phyloP scores from a whole-genome alignment of 768 basidiomycete species.

The Leccinum rimulosum region DNA sequence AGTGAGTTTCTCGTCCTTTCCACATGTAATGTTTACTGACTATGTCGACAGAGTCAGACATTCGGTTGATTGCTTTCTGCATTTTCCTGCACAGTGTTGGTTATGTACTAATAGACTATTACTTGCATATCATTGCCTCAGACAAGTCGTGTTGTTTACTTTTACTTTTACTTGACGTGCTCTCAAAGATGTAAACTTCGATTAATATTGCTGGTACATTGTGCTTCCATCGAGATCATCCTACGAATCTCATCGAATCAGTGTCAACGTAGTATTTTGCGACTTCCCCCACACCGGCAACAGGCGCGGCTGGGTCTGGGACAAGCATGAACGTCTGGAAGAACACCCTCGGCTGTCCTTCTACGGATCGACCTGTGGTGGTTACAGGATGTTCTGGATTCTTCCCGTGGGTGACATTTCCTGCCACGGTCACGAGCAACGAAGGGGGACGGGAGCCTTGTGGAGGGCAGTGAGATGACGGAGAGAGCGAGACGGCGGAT shows the following conservation, averaged over 20 bases:
- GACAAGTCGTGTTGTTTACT: background rate
- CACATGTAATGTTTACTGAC: slow-evolving; percentile 12
- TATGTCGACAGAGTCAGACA: slow-evolving; percentile 71
- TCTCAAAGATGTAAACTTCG: background rate
- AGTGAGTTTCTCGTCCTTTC: slow-evolving; percentile 36
- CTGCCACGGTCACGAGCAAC: slow-evolving; percentile 75
- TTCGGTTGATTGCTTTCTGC: slow-evolving; percentile 56
- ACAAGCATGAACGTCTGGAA: slow-evolving; percentile 85
- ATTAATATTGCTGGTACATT: background rate
- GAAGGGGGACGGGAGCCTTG: slow-evolving; percentile 77
- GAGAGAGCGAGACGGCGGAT: slow-evolving; percentile 5
- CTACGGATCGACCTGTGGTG: slow-evolving; percentile 48
- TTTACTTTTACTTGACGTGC: background rate
- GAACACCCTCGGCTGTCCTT: slow-evolving; percentile 82
- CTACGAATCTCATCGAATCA: slow-evolving; percentile 81
- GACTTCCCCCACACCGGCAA: slow-evolving; percentile 65
- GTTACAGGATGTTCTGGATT: slow-evolving; percentile 58
- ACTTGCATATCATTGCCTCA: slow-evolving; percentile 1
- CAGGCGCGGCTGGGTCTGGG: slow-evolving; percentile 65
- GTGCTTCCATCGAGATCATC: slow-evolving; percentile 38
- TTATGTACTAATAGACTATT: slow-evolving; percentile 14
- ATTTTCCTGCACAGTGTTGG: background rate
- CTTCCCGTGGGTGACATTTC: slow-evolving; percentile 70
- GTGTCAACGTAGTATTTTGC: slow-evolving; percentile 81
- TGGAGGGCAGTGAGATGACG: slow-evolving; percentile 8